A percentile compares a stretch with the other conserved stretches of the same genome.
Conservation (phyloP, 306 rosid genomes). For the Castanea mollissima region DNA sequence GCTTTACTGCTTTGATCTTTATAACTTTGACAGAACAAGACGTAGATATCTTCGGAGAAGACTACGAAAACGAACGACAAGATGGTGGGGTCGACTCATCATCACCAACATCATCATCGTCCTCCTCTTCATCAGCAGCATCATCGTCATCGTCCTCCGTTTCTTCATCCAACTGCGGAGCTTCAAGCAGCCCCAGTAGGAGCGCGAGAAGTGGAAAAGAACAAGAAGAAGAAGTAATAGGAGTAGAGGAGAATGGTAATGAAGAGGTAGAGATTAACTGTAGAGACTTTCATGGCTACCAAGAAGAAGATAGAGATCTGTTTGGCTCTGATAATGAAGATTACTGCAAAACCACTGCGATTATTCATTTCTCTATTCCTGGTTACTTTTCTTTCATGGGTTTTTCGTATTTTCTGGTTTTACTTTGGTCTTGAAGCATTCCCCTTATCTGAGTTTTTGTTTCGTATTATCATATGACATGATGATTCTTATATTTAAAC, state of each 20-base stretch:
- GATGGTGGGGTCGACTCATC: constrained; percentile 58
- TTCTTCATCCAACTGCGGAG: constrained; percentile 60
- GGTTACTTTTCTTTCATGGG: constrained; percentile 40
- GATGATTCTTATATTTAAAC: no score
- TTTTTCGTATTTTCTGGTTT: neutral
- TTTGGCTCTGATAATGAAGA: constrained; percentile 90
- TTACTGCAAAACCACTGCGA: constrained; percentile 68
- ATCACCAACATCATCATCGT: constrained; percentile 55
- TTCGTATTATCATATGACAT: neutral
- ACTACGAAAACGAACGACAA: constrained; percentile 21
- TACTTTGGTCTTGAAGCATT: neutral
- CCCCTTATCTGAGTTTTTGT: neutral
- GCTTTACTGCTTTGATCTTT: no score
- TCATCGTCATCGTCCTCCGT: constrained; percentile 55
- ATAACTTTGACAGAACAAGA: constrained; percentile 2
- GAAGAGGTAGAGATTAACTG: constrained; percentile 39
- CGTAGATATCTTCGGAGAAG: constrained; percentile 70
- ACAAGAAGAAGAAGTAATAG: constrained; percentile 41
- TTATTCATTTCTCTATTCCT: constrained; percentile 68
- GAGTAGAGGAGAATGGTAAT: constrained; percentile 43
- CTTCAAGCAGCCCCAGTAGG: constrained; percentile 49
- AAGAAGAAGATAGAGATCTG: constrained; percentile 65
- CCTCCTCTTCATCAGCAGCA: constrained; percentile 25
- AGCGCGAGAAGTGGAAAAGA: constrained; percentile 38
- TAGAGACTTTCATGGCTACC: constrained; percentile 9